Conservation (phyloP, 2,329 filamentous ascomycete species). For the Hymenoscyphus albidus region DNA sequence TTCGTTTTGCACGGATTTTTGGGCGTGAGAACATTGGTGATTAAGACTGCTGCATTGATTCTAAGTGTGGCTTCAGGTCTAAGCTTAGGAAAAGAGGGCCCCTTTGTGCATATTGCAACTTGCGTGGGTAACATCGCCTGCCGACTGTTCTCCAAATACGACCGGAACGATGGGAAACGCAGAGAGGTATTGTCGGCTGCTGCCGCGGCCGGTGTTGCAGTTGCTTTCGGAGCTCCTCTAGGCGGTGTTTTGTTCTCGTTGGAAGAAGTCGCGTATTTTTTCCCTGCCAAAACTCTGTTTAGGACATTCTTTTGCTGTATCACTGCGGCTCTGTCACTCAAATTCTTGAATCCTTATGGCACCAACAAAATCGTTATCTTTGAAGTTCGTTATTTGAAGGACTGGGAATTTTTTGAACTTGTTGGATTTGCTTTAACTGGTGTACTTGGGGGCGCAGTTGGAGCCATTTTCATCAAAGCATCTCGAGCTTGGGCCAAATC, state of each 20-base stretch:
- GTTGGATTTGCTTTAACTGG: constrained; percentile 81
- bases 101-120: constrained; percentile 95
- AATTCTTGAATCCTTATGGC: constrained; percentile 93
- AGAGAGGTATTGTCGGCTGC: constrained; percentile 91
- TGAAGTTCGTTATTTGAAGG: constrained; percentile 81
- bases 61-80: constrained; percentile 89
- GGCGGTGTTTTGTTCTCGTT: constrained; percentile 89
- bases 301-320: constrained; percentile 98
- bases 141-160: constrained; percentile 91
- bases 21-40: constrained; percentile 76
- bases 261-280: constrained; percentile 96
- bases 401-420: constrained; percentile 95
- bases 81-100: constrained; percentile 87
- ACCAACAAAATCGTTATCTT: constrained; percentile 97
- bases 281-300: constrained; percentile 95
- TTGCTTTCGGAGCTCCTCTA: constrained; percentile 88
- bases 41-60: constrained; percentile 80
- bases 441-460: constrained; percentile 75
- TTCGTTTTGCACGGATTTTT: constrained; percentile 96
- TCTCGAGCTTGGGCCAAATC: constrained; percentile 84
- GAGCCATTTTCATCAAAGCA: constrained; percentile 95
- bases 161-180: constrained; percentile 88
- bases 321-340: constrained; percentile 82
- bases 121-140: constrained; percentile 95
- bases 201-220: constrained; percentile 85